phyloP scores from a whole-genome alignment of 1,284 basidiomycete genomes.

The Cryptococcus sp. region DNA sequence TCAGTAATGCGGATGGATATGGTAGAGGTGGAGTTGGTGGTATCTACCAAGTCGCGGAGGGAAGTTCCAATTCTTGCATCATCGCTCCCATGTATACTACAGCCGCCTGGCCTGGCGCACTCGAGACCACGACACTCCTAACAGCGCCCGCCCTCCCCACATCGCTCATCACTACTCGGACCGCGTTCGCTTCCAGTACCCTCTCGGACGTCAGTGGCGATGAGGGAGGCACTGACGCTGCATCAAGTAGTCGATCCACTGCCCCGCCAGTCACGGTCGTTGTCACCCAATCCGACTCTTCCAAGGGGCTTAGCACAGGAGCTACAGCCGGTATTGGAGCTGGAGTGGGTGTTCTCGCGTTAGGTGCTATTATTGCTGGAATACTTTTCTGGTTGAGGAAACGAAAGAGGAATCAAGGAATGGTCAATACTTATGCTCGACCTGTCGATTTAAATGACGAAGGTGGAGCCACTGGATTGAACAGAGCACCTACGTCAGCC shows the following conservation, averaged over 20 bases:
- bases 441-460: background rate
- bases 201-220: background rate
- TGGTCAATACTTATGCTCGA: background rate
- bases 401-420: background rate
- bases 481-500: background rate
- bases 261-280: background rate
- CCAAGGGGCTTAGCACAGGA: background rate
- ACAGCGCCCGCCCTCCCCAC: conserved; percentile 6
- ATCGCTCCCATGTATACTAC: conserved; percentile 8
- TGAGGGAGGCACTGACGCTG: background rate
- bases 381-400: background rate
- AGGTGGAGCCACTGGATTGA: background rate
- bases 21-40: conserved; percentile 29
- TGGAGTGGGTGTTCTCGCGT: background rate
- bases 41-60: conserved; percentile 23
- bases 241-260: background rate
- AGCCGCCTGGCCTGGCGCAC: conserved; percentile 23
- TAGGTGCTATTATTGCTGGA: background rate
- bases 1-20: conserved; percentile 10
- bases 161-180: background rate
- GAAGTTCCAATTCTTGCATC: conserved; percentile 11
- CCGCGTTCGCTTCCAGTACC: background rate
- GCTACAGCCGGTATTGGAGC: background rate
- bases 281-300: background rate
- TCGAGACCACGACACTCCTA: background rate